These are phyloP conservation scores for Collybia sordida DNA, from an alignment of 768 basidiomycete species.

Conservation along the genomic window DNA sequence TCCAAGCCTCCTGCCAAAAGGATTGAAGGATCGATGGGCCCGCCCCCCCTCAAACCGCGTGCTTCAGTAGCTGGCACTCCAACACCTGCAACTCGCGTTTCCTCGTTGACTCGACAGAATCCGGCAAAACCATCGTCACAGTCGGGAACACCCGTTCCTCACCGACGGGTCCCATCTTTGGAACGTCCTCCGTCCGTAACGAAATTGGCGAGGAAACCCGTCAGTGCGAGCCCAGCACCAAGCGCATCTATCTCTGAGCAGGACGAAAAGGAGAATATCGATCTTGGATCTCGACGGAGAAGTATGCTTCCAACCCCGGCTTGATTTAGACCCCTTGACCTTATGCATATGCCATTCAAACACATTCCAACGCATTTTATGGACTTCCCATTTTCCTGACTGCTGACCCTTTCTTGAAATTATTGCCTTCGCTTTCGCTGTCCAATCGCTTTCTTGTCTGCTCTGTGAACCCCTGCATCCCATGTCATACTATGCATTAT, in stretches of 20 bases:
- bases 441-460: conserved; percentile 18
- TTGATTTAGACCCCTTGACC: conserved; percentile 5
- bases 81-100: conserved; percentile 32
- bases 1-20: conserved; percentile 10
- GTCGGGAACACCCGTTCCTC: conserved; percentile 30
- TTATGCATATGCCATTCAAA: not conserved
- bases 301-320: conserved; percentile 32
- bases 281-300: conserved; percentile 25
- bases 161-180: conserved; percentile 32
- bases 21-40: conserved; percentile 50
- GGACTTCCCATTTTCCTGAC: conserved; percentile 5
- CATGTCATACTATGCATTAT: not conserved
- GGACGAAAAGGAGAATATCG: conserved; percentile 64
- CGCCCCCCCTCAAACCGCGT: conserved; percentile 41
- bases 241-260: conserved; percentile 34
- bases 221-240: conserved; percentile 34
- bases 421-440: conserved; percentile 24
- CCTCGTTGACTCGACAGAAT: conserved; percentile 36
- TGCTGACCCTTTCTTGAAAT: conserved; percentile 12
- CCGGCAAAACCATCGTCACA: conserved; percentile 28
- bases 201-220: conserved; percentile 28
- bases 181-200: conserved; percentile 32
- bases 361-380: not conserved
- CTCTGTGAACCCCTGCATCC: conserved; percentile 9
- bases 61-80: conserved; percentile 36